These are phyloP conservation scores for Papiliotrema laurentii DNA, from an alignment of 1,284 basidiomycete genomes.

Conservation along the genomic window DNA sequence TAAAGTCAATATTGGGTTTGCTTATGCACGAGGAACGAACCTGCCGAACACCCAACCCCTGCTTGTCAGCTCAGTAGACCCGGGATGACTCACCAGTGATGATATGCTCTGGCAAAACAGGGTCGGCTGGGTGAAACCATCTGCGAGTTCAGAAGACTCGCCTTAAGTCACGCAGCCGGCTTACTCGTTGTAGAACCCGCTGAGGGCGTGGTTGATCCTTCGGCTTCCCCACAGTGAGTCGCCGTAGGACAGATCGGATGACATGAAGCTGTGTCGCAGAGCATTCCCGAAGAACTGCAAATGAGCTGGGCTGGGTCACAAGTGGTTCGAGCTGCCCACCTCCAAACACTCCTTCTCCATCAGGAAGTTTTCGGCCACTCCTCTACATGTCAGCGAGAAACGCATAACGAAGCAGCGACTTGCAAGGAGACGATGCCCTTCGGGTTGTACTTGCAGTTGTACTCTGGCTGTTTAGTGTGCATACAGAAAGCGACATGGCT, in stretches of 20 bases:
- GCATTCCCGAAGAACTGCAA: constrained; percentile 37
- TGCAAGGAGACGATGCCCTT: constrained; percentile 47
- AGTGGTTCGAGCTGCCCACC: constrained; percentile 6
- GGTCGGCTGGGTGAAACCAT: constrained; percentile 30
- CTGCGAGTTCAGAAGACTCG: constrained; percentile 10
- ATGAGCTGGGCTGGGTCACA: not conserved
- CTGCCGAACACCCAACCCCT: constrained; percentile 40
- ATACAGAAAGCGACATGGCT: not conserved
- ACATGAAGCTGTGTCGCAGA: constrained; percentile 29
- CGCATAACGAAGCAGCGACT: not conserved
- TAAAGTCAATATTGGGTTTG: not conserved
- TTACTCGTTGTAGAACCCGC: constrained; percentile 37
- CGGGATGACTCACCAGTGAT: constrained; percentile 29
- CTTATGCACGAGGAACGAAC: constrained; percentile 7
- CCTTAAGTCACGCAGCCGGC: not conserved
- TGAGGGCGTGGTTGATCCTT: constrained; percentile 38
- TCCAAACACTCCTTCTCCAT: constrained; percentile 43
- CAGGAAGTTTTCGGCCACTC: constrained; percentile 50
- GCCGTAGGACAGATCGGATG: constrained; percentile 39
- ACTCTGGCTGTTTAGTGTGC: constrained; percentile 20
- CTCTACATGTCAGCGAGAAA: constrained; percentile 13
- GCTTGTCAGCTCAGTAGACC: not conserved
- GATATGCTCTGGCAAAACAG: constrained; percentile 36
- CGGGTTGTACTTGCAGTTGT: constrained; percentile 41
- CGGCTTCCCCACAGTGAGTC: constrained; percentile 44